Evolutionary conservation across 768 basidiomycete species (phyloP).

Genomic region (Tulasnella sp.): DNA sequence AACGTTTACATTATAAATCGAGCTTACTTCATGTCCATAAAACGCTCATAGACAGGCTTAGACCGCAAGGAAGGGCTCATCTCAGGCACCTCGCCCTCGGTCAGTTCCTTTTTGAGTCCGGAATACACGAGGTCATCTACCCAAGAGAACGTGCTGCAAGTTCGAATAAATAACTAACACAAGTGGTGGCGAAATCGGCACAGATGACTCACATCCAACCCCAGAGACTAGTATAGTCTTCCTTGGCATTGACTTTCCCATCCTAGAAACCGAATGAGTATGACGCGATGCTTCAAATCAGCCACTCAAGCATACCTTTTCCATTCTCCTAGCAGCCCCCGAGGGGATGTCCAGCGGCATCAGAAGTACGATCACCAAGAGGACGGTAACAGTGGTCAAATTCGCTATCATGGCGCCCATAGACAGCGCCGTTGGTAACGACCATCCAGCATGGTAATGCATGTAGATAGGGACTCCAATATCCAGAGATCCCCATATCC

Average conservation of each 20-base stretch:
- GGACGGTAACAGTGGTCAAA: slow-evolving; percentile 32
- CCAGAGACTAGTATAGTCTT: slow-evolving; percentile 64
- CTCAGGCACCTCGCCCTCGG: slow-evolving; percentile 60
- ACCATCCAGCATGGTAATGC: slow-evolving; percentile 32
- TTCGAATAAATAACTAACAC: background rate
- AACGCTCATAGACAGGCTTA: slow-evolving; percentile 49
- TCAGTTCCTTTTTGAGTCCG: slow-evolving; percentile 45
- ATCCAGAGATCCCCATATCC: slow-evolving; percentile 37
- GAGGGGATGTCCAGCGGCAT: slow-evolving; percentile 66
- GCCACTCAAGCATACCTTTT: slow-evolving; percentile 43
- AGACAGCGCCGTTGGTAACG: slow-evolving; percentile 30
- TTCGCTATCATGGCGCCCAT: slow-evolving; percentile 31
- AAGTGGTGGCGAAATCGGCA: background rate
- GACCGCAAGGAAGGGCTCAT: slow-evolving; percentile 60
- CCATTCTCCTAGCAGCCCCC: slow-evolving; percentile 35
- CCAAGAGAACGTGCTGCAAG: slow-evolving; percentile 4
- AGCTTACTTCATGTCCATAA: slow-evolving; percentile 22
- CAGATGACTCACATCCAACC: slow-evolving; percentile 16
- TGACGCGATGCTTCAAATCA: background rate
- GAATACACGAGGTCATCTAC: slow-evolving; percentile 17
- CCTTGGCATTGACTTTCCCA: slow-evolving; percentile 41
- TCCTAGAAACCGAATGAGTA: background rate
- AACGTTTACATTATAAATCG: background rate
- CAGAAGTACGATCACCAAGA: slow-evolving; percentile 38
- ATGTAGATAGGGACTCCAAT: slow-evolving; percentile 48